Evolutionary conservation across 1,284 basidiomycete genomes (phyloP).

Genomic region (Naganishia sp.): DNA sequence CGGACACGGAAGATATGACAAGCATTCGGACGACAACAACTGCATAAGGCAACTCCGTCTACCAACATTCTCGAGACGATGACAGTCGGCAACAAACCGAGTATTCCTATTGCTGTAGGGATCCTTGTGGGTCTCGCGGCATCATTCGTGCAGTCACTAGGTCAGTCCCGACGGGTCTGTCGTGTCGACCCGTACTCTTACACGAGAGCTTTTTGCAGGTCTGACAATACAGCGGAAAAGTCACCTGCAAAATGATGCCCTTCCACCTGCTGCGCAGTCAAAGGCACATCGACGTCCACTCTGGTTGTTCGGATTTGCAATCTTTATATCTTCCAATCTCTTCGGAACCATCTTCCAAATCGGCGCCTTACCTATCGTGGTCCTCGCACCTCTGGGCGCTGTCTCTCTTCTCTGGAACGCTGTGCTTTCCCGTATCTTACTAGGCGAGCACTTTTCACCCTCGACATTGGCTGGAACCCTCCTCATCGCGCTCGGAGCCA

Average conservation of each 20-base stretch:
- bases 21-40: too few relatives aligned
- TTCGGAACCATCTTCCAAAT: constrained; percentile 94
- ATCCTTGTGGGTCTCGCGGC: constrained; percentile 77
- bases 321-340: constrained; percentile 81
- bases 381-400: constrained; percentile 88
- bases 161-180: constrained; percentile 40
- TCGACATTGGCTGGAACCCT: constrained; percentile 83
- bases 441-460: constrained; percentile 81
- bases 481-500: constrained; percentile 84
- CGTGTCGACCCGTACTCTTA: neutral
- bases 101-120: constrained; percentile 61
- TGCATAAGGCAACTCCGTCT: too few relatives aligned
- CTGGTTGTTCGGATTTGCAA: constrained; percentile 44
- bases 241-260: constrained; percentile 78
- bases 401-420: constrained; percentile 93
- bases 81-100: constrained; percentile 30
- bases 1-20: neutral
- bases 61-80: neutral
- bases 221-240: constrained; percentile 94
- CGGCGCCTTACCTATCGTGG: constrained; percentile 87
- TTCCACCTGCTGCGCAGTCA: constrained; percentile 65
- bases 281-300: constrained; percentile 74
- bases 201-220: constrained; percentile 51
- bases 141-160: constrained; percentile 85
- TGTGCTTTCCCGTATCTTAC: constrained; percentile 80